Conservation (phyloP, 192 early-diverging fungal genomes). For the Backusella australiensis region DNA sequence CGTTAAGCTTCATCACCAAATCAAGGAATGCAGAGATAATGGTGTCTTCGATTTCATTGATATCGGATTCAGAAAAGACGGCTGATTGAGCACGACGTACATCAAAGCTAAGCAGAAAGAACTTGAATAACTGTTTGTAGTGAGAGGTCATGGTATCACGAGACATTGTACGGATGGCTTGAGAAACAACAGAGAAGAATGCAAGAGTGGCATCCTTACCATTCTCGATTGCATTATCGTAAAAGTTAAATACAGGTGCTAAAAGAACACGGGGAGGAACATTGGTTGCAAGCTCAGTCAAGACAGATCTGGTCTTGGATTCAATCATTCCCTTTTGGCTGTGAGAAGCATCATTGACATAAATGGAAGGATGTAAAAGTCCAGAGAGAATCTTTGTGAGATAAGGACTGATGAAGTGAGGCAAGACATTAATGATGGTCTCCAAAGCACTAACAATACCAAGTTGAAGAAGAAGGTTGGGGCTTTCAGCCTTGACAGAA, state of each 20-base stretch:
- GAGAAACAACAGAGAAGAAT: constrained; percentile 66
- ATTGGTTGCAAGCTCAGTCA: constrained; percentile 51
- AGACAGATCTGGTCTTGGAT: constrained; percentile 41
- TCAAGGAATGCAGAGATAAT: constrained; percentile 77
- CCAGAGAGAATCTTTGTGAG: constrained; percentile 55
- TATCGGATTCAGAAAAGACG: constrained; percentile 33
- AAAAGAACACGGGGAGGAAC: constrained; percentile 65
- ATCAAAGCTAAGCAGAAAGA: constrained; percentile 74
- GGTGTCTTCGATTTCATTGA: constrained; percentile 62
- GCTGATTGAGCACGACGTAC: constrained; percentile 42
- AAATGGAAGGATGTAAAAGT: constrained; percentile 52
- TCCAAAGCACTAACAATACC: constrained; percentile 56
- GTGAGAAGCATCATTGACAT: constrained; percentile 30
- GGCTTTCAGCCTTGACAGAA: constrained; percentile 44
- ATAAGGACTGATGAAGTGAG: constrained; percentile 77
- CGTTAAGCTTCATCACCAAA: constrained; percentile 89
- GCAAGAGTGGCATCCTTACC: constrained; percentile 57
- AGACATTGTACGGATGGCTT: constrained; percentile 62
- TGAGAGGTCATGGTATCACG: constrained; percentile 63
- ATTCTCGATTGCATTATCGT: constrained; percentile 47
- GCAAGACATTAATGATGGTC: constrained; percentile 58
- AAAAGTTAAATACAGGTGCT: constrained; percentile 54
- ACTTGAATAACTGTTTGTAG: constrained; percentile 82
- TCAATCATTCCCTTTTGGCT: constrained; percentile 39
- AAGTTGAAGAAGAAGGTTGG: constrained; percentile 47